Evolutionary conservation across 1,284 basidiomycete species (phyloP).

Genomic region (Mrakiaceae sp.): DNA sequence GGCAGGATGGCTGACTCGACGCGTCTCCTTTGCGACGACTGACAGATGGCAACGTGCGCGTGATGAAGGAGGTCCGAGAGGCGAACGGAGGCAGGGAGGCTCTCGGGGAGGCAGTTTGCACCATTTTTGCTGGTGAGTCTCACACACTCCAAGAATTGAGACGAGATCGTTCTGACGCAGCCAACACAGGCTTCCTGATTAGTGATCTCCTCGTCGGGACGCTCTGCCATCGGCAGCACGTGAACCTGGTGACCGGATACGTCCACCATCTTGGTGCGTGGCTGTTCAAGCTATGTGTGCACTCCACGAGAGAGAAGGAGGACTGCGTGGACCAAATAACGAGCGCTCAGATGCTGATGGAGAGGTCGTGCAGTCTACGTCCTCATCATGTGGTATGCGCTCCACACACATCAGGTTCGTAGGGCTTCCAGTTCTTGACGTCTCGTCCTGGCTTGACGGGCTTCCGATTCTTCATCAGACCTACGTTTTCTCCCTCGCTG

Average conservation of each 20-base stretch:
- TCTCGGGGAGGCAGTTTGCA: background rate
- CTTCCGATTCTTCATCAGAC: slow-evolving; percentile 18
- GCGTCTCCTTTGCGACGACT: background rate
- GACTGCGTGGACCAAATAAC: no score
- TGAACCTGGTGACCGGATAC: slow-evolving; percentile 42
- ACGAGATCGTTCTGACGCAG: background rate
- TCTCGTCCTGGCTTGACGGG: no score
- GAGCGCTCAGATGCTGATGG: no score
- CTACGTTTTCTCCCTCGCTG: slow-evolving; percentile 39
- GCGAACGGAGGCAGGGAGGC: background rate
- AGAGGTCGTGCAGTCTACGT: slow-evolving; percentile 32
- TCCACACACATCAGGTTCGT: slow-evolving; percentile 27
- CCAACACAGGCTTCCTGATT: no score
- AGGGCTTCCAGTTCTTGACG: no score
- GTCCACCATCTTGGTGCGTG: slow-evolving; percentile 34
- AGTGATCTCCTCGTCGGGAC: background rate
- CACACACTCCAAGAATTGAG: background rate
- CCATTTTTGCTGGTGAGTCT: background rate
- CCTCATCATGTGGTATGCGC: slow-evolving; percentile 36
- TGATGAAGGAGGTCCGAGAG: background rate
- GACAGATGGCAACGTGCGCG: background rate
- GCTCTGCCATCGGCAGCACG: slow-evolving; percentile 21
- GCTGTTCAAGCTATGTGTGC: no score
- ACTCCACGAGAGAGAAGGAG: no score
- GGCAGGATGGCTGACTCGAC: background rate